Evolutionary conservation across 192 early-diverging fungal genomes (phyloP).

Genomic region (Coemansia sp.): DNA sequence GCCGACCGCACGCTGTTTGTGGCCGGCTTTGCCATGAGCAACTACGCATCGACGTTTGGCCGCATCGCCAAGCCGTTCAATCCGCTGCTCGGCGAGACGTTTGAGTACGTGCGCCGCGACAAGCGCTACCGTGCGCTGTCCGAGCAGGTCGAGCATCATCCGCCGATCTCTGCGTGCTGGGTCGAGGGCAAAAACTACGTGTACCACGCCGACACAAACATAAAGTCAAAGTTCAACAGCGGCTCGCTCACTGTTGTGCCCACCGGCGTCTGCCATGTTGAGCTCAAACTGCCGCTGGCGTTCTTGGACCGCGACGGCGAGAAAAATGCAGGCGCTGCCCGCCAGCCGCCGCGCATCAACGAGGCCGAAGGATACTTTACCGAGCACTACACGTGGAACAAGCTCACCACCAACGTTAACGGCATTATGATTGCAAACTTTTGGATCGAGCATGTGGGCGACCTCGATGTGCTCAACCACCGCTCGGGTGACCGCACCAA

Average conservation of each 20-base stretch:
- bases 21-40: conserved; percentile 85
- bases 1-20: conserved; percentile 74
- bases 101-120: conserved; percentile 77
- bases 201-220: conserved; percentile 85
- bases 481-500: conserved; percentile 76
- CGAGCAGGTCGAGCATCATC: conserved; percentile 89
- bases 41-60: conserved; percentile 77
- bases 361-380: conserved; percentile 57
- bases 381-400: conserved; percentile 87
- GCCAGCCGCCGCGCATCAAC: conserved; percentile 36
- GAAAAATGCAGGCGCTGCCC: conserved; percentile 21
- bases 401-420: conserved; percentile 82
- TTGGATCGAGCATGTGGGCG: conserved; percentile 84
- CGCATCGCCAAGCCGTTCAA: conserved; percentile 89
- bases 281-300: conserved; percentile 65
- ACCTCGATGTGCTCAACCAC: conserved; percentile 78
- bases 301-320: conserved; percentile 53
- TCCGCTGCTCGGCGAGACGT: conserved; percentile 87
- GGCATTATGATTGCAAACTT: conserved; percentile 83
- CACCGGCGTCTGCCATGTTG: conserved; percentile 77
- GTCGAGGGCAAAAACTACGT: conserved; percentile 78
- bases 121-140: conserved; percentile 78
- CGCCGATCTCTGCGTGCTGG: conserved; percentile 86
- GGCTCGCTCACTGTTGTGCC: conserved; percentile 80
- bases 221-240: conserved; percentile 84